Percentiles rank a stretch among this genome's conserved stretches.
phyloP scores from a whole-genome alignment of 2,329 filamentous ascomycete species.

The Penicillium sp. region DNA sequence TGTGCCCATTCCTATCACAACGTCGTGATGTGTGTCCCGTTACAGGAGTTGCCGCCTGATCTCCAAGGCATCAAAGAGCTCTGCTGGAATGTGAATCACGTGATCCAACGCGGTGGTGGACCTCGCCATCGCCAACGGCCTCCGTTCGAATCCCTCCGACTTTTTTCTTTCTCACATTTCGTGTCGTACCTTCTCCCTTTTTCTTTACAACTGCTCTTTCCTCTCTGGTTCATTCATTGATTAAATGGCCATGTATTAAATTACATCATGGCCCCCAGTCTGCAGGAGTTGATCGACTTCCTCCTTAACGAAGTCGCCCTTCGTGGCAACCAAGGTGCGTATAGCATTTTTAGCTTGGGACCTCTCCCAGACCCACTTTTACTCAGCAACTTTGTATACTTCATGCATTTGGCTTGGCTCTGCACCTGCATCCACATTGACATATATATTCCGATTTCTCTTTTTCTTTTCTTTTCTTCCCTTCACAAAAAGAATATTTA shows the following conservation, averaged over 20 bases:
- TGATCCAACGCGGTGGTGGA: neutral
- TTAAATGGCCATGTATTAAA: slow-evolving; percentile 3
- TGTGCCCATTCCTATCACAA: too few species aligned
- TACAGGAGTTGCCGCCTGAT: neutral
- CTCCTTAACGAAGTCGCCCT: slow-evolving; percentile 64
- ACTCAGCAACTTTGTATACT: slow-evolving; percentile 15
- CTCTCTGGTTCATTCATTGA: neutral
- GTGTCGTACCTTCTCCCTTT: neutral
- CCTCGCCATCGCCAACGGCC: slow-evolving; percentile 19
- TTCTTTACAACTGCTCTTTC: neutral
- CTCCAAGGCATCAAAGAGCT: slow-evolving; percentile 2
- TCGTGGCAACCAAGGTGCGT: slow-evolving; percentile 61
- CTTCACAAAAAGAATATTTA: too few species aligned
- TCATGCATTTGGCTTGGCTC: neutral
- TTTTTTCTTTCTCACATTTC: slow-evolving; percentile 21
- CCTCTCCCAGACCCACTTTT: slow-evolving; percentile 29
- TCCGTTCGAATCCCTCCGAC: slow-evolving; percentile 36
- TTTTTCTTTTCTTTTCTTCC: too few species aligned
- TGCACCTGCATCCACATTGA: too few species aligned
- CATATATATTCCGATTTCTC: too few species aligned
- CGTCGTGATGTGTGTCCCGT: neutral
- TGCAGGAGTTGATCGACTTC: slow-evolving; percentile 62
- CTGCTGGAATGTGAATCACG: neutral
- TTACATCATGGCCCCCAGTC: slow-evolving; percentile 51
- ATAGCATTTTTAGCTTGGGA: slow-evolving; percentile 14